phyloP scores from a whole-genome alignment of 2,329 filamentous ascomycete species.

The Hirsutella thompsonii region DNA sequence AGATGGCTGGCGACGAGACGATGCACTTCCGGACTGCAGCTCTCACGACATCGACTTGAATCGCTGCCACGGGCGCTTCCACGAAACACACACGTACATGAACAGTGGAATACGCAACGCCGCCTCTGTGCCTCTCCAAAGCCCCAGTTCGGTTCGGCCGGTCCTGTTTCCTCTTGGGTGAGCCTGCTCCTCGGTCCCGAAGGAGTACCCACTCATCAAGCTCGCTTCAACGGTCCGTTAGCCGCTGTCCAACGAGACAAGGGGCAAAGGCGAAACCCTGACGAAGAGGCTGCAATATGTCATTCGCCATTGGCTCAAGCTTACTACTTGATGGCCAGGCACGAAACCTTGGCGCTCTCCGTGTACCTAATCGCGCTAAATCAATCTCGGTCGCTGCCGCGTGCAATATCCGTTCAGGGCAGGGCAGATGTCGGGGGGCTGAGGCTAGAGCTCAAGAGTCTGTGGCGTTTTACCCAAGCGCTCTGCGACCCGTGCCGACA shows the following conservation, averaged over 20 bases:
- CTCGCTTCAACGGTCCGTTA: not conserved
- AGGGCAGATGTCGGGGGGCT: too few relatives aligned
- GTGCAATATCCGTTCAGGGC: too few relatives aligned
- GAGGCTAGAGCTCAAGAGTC: not conserved
- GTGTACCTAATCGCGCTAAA: not conserved
- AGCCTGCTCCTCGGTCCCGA: not conserved
- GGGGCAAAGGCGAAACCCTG: not conserved
- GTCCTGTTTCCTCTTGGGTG: too few relatives aligned
- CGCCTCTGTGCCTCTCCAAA: too few relatives aligned
- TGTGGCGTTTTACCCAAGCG: not conserved
- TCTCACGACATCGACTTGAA: too few relatives aligned
- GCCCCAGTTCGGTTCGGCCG: too few relatives aligned
- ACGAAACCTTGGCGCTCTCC: not conserved
- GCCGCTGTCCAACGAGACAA: not conserved
- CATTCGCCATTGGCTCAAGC: not conserved
- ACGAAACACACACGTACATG: too few relatives aligned
- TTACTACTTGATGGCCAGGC: not conserved
- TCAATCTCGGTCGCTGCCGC: too few relatives aligned
- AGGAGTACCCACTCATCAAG: not conserved
- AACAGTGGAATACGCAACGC: too few relatives aligned
- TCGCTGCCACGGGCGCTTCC: too few relatives aligned
- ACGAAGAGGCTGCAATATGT: not conserved
- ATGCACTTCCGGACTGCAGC: too few relatives aligned
- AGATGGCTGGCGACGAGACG: too few relatives aligned
- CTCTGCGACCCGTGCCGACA: not conserved